Base-by-base conservation (phyloP, 116 monocot species). In the Cymodocea nodosa region DNA sequence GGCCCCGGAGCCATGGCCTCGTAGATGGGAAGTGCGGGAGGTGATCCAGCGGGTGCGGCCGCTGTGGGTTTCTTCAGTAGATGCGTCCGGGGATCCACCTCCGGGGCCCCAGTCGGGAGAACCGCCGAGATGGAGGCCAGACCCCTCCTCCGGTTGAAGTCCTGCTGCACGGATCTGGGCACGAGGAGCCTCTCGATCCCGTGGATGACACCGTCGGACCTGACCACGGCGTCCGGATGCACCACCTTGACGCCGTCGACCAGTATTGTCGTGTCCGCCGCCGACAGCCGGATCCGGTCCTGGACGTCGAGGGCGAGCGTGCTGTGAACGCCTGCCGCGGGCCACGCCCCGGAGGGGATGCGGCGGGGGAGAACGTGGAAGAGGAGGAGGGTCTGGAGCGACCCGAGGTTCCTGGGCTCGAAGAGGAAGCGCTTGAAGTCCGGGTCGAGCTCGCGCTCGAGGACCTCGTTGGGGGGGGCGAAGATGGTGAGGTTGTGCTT, bases 1-100 rank as follows among this genome's bases (percentile, higher is more conserved):
- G 98, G 98, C 10, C 98, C 98, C 2, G 98, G 98, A 7, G 92
- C 91, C 75, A 91, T 70, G 19, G 98, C 98, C 65, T 88, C 89
- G 65, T 63, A 88, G 68, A 91, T 81, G 10, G 92, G 88, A 16
- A 91, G 89, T 2, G 71, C 40, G 40, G 40, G 40, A 40, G 40
- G 40, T 8, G 40, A 40, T 6, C 40, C 40, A 40, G 10, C 40
- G 4, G 40, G 9, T 10, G 40, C 40, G 10, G 4, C 9, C 40
- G 40, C 77, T 1, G 10, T 6, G 40, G 40, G 40, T 4, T 40
- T 40, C 40, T 40, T 40, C 40, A 6, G 40, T 6, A 0, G 10
- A 10, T 40, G 40, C 40, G 10, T 40, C 40, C 40, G 6, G 40
- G 40, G 4, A 10, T 40, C 9, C 40, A 40, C 40, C 40, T 40